Base-by-base conservation (phyloP, 148 eudicot genomes). In the Gaultheria prostrata region DNA sequence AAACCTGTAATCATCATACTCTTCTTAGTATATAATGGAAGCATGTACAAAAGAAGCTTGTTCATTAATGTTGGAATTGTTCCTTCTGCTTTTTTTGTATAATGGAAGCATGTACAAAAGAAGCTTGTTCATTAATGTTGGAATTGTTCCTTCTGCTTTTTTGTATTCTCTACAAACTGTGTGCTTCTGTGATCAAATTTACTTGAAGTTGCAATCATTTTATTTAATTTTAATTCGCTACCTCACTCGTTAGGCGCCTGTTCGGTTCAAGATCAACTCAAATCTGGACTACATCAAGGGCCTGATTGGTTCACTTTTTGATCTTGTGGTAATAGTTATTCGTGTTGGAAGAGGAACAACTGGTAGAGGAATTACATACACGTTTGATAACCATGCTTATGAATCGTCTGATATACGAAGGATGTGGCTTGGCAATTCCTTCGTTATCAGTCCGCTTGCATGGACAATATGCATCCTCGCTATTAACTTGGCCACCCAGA, bases 1-100 rank as follows among this genome's bases (percentile, higher is more conserved):
- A 77, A 67, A 67, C 15, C 14, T 33, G 82, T 33, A 17, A 46
- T 32, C 56, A 74, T 39, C 30, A 30, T 80, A 75, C 65, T 59
- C 82, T 49, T 86, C 61, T 49, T n/a, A n/a, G 74, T 35, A 78
- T 48, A 49, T 73, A 61, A 18, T 49, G 71, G 43, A 82, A 79
- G 80, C 32, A n/a, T 79, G 88, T 79, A 59, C 51, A 79, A 78
- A 57, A 59, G 74, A 83, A 77, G 35, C 35, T 26, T 65, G 45
- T 46, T 20, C 1, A 51, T 77, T 21, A 48, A 59, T 83, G 74
- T 46, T 45, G 43, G 39, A n/a, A n/a, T 61, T 65, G 74, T 59
- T 57, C 24, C 39, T 43, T 59, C 12, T 53, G 1, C 24, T 56
- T 20, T n/a, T n/a, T n/a, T 17, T n/a, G 74, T 35, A 50, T 74